Percentiles rank a stretch among this genome's conserved stretches.
phyloP scores from a whole-genome alignment of 768 basidiomycete genomes.

The Megacollybia marginata region DNA sequence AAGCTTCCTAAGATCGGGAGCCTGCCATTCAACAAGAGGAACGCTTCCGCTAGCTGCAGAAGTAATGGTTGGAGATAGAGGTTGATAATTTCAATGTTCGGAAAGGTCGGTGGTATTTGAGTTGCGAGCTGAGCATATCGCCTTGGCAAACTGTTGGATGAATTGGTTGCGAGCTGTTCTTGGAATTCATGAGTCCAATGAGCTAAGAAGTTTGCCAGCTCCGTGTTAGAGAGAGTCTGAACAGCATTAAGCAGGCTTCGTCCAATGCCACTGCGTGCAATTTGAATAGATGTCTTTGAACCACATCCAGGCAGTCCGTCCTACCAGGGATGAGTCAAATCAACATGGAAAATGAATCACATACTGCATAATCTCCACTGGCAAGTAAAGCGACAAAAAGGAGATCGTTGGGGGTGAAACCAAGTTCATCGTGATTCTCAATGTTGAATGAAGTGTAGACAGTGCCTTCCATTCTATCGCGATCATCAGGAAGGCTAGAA shows the following conservation, averaged over 20 bases:
- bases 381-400: conserved; percentile 29
- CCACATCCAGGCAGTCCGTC: conserved; percentile 16
- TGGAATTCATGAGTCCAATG: conserved; percentile 17
- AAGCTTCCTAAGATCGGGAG: background rate
- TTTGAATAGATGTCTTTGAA: conserved; percentile 23
- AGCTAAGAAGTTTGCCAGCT: conserved; percentile 8
- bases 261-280: conserved; percentile 27
- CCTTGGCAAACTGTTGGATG: conserved; percentile 12
- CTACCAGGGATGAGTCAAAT: background rate
- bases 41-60: background rate
- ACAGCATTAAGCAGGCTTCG: conserved; percentile 20
- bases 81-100: conserved; percentile 23
- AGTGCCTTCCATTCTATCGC: conserved; percentile 38
- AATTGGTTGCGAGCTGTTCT: conserved; percentile 15
- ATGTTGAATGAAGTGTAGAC: conserved; percentile 16
- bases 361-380: conserved; percentile 35
- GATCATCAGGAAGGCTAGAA: conserved; percentile 35
- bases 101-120: conserved; percentile 21
- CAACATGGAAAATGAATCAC: conserved; percentile 2
- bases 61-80: conserved; percentile 30
- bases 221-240: conserved; percentile 6
- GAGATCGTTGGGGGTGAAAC: conserved; percentile 20
- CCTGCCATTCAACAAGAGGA: background rate
- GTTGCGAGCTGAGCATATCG: conserved; percentile 19
- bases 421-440: conserved; percentile 12